Evolutionary conservation across 2,329 filamentous ascomycete genomes (phyloP).

Genomic region (Teratosphaeria destructans): DNA sequence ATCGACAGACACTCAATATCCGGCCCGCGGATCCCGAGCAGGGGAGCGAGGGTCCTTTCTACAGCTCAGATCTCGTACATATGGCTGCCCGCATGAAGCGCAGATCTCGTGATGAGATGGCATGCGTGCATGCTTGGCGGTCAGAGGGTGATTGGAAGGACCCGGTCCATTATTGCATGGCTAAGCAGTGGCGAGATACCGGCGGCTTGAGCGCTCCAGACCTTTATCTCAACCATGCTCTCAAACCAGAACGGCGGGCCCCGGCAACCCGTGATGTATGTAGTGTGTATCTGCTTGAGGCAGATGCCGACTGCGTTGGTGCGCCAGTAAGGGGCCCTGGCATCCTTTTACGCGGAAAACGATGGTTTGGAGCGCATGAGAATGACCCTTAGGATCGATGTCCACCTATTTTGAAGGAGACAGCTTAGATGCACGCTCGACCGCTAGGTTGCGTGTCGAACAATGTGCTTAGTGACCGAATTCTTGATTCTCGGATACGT

Average conservation of each 20-base stretch:
- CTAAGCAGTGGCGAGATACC: neutral
- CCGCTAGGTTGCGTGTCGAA: too few relatives aligned
- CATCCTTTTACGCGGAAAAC: neutral
- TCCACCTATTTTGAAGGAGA: too few relatives aligned
- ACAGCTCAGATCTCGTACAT: neutral
- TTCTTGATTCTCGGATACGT: too few relatives aligned
- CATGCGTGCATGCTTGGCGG: neutral
- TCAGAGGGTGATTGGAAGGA: neutral
- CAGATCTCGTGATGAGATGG: neutral
- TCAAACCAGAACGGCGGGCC: neutral
- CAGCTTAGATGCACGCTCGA: too few relatives aligned
- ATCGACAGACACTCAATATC: neutral
- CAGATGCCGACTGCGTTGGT: neutral
- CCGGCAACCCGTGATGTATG: neutral
- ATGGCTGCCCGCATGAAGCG: neutral
- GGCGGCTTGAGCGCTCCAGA: neutral
- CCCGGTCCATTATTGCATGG: neutral
- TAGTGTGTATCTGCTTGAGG: neutral
- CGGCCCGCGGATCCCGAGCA: neutral
- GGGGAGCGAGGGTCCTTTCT: neutral
- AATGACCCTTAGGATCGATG: too few relatives aligned
- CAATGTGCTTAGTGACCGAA: too few relatives aligned
- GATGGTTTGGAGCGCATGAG: neutral
- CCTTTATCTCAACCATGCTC: neutral
- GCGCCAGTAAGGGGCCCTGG: neutral